Conservation (phyloP, 2,329 filamentous ascomycete species). For the Paecilomyces sp. region DNA sequence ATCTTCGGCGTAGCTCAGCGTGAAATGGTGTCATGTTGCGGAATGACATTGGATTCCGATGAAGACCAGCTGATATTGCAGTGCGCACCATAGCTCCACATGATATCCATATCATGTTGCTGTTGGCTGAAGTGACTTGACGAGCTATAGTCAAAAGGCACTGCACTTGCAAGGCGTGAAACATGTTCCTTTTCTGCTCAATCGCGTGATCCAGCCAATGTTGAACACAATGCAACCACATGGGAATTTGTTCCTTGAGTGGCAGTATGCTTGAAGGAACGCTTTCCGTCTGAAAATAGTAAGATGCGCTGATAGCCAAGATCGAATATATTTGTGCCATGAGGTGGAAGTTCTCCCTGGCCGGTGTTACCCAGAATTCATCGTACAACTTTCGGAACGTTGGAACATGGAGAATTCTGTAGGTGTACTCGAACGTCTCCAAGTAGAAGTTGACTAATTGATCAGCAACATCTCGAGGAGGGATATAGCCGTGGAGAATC, state of each 20-base stretch:
- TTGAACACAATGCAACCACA: slow-evolving; percentile 14
- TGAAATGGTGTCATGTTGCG: slow-evolving; percentile 28
- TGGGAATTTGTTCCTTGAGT: not conserved
- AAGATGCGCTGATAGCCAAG: slow-evolving; percentile 10
- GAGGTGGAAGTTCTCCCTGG: slow-evolving; percentile 33
- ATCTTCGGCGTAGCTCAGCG: slow-evolving; percentile 38
- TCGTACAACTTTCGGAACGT: slow-evolving; percentile 52
- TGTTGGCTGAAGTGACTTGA: slow-evolving; percentile 21
- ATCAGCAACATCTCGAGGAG: slow-evolving; percentile 40
- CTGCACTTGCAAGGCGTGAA: slow-evolving; percentile 26
- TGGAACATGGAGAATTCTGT: slow-evolving; percentile 52
- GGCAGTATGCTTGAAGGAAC: not conserved
- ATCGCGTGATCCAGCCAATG: slow-evolving; percentile 25
- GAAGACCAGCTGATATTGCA: slow-evolving; percentile 37
- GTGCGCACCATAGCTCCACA: slow-evolving; percentile 33
- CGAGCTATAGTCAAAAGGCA: slow-evolving; percentile 27
- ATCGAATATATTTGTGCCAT: slow-evolving; percentile 40
- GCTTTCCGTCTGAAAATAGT: not conserved
- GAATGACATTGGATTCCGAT: slow-evolving; percentile 30
- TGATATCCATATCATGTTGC: slow-evolving; percentile 27
- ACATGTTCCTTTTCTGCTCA: slow-evolving; percentile 21
- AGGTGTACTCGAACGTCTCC: slow-evolving; percentile 49
- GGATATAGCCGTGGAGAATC: slow-evolving; percentile 34
- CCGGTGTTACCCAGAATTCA: slow-evolving; percentile 41
- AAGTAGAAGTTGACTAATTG: slow-evolving; percentile 49